phyloP scores from a whole-genome alignment of 768 basidiomycete species.

The Russula sp. region DNA sequence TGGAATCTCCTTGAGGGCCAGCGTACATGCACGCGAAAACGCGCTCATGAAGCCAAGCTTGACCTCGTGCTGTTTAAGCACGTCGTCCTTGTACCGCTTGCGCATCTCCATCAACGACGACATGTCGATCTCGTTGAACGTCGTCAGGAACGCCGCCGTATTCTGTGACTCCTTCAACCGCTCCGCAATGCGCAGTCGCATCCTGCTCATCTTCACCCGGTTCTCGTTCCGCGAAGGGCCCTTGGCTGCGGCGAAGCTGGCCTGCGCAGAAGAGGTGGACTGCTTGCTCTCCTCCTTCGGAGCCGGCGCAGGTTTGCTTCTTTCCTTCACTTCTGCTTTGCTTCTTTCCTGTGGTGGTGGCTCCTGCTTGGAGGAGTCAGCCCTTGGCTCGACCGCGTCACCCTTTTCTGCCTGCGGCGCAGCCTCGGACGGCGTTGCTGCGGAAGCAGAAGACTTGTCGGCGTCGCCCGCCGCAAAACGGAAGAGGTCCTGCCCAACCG shows the following conservation, averaged over 20 bases:
- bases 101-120: slow-evolving; percentile 89
- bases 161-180: slow-evolving; percentile 98
- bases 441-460: slow-evolving; percentile 26
- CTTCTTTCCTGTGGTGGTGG: slow-evolving; percentile 41
- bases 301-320: slow-evolving; percentile 34
- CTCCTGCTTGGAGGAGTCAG: slow-evolving; percentile 40
- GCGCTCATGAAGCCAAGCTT: slow-evolving; percentile 99
- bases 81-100: slow-evolving; percentile 86
- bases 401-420: slow-evolving; percentile 33
- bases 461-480: slow-evolving; percentile 73
- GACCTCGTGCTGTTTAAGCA: slow-evolving; percentile 89
- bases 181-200: slow-evolving; percentile 95
- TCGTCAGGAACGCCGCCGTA: slow-evolving; percentile 92
- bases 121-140: slow-evolving; percentile 99
- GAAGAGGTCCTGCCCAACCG: slow-evolving; percentile 93
- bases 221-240: slow-evolving; percentile 73
- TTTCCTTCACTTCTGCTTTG: slow-evolving; percentile 41
- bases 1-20: slow-evolving; percentile 90
- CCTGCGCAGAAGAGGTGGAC: slow-evolving; percentile 25
- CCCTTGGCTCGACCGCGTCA: slow-evolving; percentile 39
- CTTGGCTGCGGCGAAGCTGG: slow-evolving; percentile 40
- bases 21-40: slow-evolving; percentile 80
- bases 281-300: slow-evolving; percentile 26
- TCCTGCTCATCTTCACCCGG: slow-evolving; percentile 97
- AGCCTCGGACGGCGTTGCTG: slow-evolving; percentile 28